Conservation (phyloP, 2,329 filamentous ascomycete species). For the Alternaria panax region DNA sequence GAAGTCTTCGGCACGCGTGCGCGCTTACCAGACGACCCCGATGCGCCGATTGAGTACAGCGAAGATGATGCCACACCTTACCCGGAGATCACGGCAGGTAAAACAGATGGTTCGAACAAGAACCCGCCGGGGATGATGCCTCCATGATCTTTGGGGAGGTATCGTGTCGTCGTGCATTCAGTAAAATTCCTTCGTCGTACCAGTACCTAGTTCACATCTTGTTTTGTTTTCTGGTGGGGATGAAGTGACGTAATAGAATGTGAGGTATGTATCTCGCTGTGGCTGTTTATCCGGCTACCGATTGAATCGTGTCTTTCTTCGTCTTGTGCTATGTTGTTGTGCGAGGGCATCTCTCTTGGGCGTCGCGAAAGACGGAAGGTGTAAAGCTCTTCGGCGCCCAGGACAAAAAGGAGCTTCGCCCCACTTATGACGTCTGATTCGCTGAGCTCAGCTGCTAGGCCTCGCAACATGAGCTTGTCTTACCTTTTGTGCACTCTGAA, state of each 20-base stretch:
- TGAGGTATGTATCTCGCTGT: not conserved
- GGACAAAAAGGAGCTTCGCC: constrained; percentile 15
- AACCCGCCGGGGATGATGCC: not conserved
- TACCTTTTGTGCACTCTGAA: not conserved
- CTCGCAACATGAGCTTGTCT: not conserved
- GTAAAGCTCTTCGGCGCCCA: not conserved
- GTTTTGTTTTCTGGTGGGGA: not conserved
- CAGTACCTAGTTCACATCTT: not conserved
- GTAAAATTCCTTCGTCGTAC: not conserved
- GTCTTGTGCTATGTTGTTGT: not conserved
- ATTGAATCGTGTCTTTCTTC: not conserved
- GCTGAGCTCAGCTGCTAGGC: not conserved
- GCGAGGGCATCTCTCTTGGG: too few relatives aligned
- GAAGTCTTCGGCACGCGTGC: constrained; percentile 26
- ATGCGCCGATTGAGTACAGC: constrained; percentile 25
- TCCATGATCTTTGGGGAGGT: not conserved
- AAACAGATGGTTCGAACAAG: not conserved
- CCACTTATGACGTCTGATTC: not conserved
- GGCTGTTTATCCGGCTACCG: not conserved
- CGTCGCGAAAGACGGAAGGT: too few relatives aligned
- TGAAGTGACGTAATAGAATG: not conserved
- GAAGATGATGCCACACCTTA: constrained; percentile 16
- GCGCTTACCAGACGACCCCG: constrained; percentile 24
- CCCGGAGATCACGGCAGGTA: constrained; percentile 13
- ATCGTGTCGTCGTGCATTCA: not conserved